Percentiles rank a stretch among this genome's conserved stretches.
These are phyloP conservation scores for Casuarina cunninghamiana DNA, from an alignment of 306 rosid species.

Conservation along the genomic window DNA sequence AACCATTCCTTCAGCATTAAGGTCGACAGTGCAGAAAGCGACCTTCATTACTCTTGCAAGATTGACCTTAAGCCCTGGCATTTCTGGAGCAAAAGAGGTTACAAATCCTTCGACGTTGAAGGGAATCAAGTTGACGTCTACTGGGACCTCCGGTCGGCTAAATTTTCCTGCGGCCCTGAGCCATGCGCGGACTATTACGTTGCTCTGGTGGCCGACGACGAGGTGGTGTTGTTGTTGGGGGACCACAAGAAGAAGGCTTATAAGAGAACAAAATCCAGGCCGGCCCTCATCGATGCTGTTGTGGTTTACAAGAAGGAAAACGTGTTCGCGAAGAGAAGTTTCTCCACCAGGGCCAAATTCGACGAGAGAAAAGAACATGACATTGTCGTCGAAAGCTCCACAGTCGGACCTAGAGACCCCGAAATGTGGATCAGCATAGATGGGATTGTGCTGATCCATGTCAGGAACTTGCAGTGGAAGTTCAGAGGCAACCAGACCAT, in stretches of 20 bases:
- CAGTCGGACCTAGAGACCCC: conserved; percentile 55
- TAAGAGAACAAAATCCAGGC: conserved; percentile 74
- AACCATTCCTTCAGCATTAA: conserved; percentile 59
- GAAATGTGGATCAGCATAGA: conserved; percentile 96
- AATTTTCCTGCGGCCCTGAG: conserved; percentile 60
- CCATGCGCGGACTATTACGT: conserved; percentile 70
- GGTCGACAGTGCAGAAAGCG: conserved; percentile 55
- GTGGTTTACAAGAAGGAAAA: conserved; percentile 65
- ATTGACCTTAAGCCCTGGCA: conserved; percentile 84
- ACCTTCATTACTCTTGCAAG: conserved; percentile 53
- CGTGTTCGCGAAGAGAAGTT: conserved; percentile 76
- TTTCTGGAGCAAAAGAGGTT: conserved; percentile 87
- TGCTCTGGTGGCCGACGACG: conserved; percentile 64
- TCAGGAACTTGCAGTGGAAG: conserved; percentile 87
- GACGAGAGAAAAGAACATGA: conserved; percentile 67
- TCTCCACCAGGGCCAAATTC: conserved; percentile 60
- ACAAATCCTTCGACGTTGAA: conserved; percentile 59
- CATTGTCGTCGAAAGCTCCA: conserved; percentile 79
- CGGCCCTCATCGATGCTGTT: conserved; percentile 47
- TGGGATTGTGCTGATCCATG: conserved; percentile 79
- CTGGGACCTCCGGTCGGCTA: conserved; percentile 82
- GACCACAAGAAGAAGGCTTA: conserved; percentile 83
- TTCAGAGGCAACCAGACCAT: conserved; percentile 85
- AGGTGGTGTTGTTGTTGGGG: conserved; percentile 73
- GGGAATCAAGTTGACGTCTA: conserved; percentile 58